Evolutionary conservation across 2,329 filamentous ascomycete genomes (phyloP), one percentile per base, ranked within the genome.

Genomic region (Microcyclospora tardicrescens): DNA sequence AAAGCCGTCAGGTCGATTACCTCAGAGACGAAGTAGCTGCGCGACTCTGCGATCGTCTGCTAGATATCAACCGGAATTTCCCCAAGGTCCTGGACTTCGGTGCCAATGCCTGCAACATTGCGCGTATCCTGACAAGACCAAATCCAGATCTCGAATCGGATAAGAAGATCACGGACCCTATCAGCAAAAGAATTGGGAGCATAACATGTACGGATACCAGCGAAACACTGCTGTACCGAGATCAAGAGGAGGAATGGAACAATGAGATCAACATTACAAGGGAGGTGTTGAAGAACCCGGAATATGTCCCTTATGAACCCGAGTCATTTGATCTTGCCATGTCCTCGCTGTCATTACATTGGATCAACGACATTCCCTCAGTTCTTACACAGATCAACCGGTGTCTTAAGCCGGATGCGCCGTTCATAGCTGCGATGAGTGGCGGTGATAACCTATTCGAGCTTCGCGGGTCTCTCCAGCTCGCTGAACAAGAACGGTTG

Each of bases 351-450:
- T 87, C 82, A 41, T 69, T 98, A 58, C 91, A 98, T 63, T 98
- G 91, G 91, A 82, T 95, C 68, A 98, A 98, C 59, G 85, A 98
- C 60, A 74, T 98, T 5, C 91, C 91, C 0, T 83, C 81, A 1
- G 68, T 93, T 10, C 71, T 98, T 2, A 70, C 78, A 1, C 84
- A 93, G 56, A 81, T 95, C 57, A 93, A 94, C 66, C 73, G 75
- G 47, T 68, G 93, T 28, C 72, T 98, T 16, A 93, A 93, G 61
- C 86, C 89, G 0, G 91, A 98, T 59, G 73, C 75, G 40, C 86
- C 93, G 1, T 94, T 98, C 56, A 79, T 98, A 34, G 89, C 83
- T 11, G 89, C 89, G 48, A 98, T 98, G 87, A 79, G 94, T 43
- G 91, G 91, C 40, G 91, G 91, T 0, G 91, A 98, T 60, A 89